Evolutionary conservation across 805 yeast genomes (phyloP), one percentile per base, ranked within the genome.

Genomic region (Naumovozyma dairenensis): DNA sequence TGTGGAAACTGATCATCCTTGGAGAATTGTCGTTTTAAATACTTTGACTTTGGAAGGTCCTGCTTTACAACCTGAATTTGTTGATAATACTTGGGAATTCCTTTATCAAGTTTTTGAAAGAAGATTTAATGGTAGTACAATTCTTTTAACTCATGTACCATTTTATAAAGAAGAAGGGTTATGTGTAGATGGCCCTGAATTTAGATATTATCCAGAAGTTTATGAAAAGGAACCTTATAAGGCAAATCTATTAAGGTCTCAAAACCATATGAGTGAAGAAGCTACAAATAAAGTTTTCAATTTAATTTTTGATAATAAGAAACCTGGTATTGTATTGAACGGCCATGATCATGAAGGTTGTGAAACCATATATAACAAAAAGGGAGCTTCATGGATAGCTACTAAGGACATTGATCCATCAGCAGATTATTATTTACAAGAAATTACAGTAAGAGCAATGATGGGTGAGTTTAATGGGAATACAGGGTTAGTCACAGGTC

Each of bases 261-360:
- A 89, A 48, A 92, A 92, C 58, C 96, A 85, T 59, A 61, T 92
- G 25, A 69, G 80, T 19, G 61, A 66, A 40, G 80, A 77, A 5
- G 69, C 80, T 0, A 62, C 89, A 3, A 80, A 79, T 50, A 63
- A 67, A 39, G 77, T 89, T 2, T 57, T 92, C 44, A 68, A 80
- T 45, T 66, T 77, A n/a, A 67, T 83, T 12, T 89, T 89, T 53
- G 72, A 72, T 25, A 71, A 71, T 44, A 59, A 65, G 6, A 71
- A 73, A 42, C 75, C 80, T 14, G 97, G 97, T 15, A 65, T 89
- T 7, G 74, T 92, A 3, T 60, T 89, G 27, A 83, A 95, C 0
- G 98, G 98, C 1, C 98, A 92, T 59, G 98, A 92, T 52, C 98
- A 92, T 51, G 87, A 79, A 44, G 98, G 98, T 2, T 92, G 98